Conservation (phyloP, 305 asterid genomes). For the Solanum hybrid region DNA sequence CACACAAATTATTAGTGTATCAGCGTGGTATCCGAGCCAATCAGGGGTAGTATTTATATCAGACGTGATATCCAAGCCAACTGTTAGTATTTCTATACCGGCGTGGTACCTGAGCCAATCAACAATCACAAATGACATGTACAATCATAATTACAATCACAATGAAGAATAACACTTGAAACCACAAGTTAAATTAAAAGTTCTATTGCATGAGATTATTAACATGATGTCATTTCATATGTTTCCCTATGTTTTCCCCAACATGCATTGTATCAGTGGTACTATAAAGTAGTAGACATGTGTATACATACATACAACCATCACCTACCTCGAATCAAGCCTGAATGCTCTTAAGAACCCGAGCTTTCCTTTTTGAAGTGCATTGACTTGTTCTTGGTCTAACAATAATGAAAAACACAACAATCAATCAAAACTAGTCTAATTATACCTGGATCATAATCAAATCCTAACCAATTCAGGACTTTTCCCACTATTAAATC, state of each 20-base stretch:
- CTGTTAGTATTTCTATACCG: neutral
- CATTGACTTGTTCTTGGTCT: neutral
- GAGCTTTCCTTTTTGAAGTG: neutral
- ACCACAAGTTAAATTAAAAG: neutral
- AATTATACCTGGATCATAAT: neutral
- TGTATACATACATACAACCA: neutral
- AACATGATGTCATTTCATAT: neutral
- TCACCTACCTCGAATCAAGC: neutral
- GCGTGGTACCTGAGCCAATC: neutral
- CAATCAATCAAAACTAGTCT: neutral
- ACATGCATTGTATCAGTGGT: neutral
- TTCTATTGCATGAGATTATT: neutral
- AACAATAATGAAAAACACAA: neutral
- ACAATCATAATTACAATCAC: neutral
- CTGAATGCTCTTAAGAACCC: neutral
- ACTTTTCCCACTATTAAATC: neutral
- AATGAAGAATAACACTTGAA: neutral
- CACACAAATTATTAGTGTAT: neutral
- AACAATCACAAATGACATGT: neutral
- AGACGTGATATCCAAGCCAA: neutral
- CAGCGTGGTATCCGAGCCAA: neutral
- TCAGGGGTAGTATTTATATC: neutral
- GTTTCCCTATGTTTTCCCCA: neutral
- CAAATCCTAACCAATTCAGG: neutral
- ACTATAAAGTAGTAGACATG: neutral